Evolutionary conservation across 106 monocot genomes (phyloP).

Genomic region (Allium cepa): DNA sequence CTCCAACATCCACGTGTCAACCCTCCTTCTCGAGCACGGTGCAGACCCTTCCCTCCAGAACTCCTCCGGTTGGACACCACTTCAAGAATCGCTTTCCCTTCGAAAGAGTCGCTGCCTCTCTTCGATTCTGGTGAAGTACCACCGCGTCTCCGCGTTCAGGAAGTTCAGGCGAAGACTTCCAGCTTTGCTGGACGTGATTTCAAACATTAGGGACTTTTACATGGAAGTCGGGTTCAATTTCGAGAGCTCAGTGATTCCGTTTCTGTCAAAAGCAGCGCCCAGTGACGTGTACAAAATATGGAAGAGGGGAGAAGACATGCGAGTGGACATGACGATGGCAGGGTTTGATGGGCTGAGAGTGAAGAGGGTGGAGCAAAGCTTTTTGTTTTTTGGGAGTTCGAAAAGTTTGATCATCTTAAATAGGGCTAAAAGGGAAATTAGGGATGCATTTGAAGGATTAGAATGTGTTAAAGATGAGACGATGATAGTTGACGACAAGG

Average conservation of each 20-base stretch:
- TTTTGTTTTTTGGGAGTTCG: slow-evolving; percentile 40
- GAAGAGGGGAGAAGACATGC: slow-evolving; percentile 52
- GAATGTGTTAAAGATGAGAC: not conserved
- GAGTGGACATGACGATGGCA: slow-evolving; percentile 66
- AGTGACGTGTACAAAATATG: slow-evolving; percentile 64
- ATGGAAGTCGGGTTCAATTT: slow-evolving; percentile 64
- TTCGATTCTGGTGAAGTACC: slow-evolving; percentile 51
- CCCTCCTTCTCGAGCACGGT: slow-evolving; percentile 37
- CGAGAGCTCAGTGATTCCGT: slow-evolving; percentile 63
- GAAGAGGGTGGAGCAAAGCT: slow-evolving; percentile 35
- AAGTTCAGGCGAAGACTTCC: slow-evolving; percentile 76
- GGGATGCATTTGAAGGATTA: slow-evolving; percentile 47
- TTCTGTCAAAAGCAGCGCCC: slow-evolving; percentile 49
- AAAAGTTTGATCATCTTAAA: slow-evolving; percentile 47
- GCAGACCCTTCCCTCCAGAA: slow-evolving; percentile 83
- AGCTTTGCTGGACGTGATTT: slow-evolving; percentile 31
- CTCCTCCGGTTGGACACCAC: slow-evolving; percentile 69
- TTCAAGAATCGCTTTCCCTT: slow-evolving; percentile 56
- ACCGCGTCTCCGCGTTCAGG: slow-evolving; percentile 47
- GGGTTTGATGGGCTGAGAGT: slow-evolving; percentile 56
- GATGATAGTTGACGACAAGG: slow-evolving; percentile 18
- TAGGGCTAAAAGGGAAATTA: slow-evolving; percentile 32
- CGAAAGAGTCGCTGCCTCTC: slow-evolving; percentile 25
- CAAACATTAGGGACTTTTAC: slow-evolving; percentile 50
- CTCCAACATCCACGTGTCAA: slow-evolving; percentile 14